phyloP scores from a whole-genome alignment of 768 basidiomycete species.

The Mycena chlorophos region DNA sequence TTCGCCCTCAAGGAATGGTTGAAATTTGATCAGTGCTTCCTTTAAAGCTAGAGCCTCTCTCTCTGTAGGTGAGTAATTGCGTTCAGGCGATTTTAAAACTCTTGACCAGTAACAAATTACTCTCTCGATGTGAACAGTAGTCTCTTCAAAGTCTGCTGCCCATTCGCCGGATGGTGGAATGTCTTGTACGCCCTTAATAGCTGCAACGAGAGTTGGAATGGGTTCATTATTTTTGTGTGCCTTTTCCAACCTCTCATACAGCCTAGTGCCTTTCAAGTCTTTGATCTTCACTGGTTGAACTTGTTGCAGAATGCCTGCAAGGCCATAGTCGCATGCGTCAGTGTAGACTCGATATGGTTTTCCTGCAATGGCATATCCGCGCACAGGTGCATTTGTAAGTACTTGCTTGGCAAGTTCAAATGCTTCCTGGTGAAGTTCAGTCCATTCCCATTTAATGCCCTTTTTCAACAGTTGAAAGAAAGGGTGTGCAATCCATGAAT shows the following conservation, averaged over 20 bases:
- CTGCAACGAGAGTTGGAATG: slow-evolving; percentile 26
- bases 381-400: slow-evolving; percentile 33
- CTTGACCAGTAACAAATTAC: slow-evolving; percentile 34
- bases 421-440: slow-evolving; percentile 24
- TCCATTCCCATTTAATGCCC: slow-evolving; percentile 26
- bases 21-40: slow-evolving; percentile 39
- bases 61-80: slow-evolving; percentile 40
- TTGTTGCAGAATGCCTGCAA: slow-evolving; percentile 34
- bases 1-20: slow-evolving; percentile 38
- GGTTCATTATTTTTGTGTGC: slow-evolving; percentile 22
- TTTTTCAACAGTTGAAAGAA: slow-evolving; percentile 36
- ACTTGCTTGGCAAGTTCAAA: slow-evolving; percentile 32
- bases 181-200: slow-evolving; percentile 24
- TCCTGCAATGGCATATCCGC: slow-evolving; percentile 30
- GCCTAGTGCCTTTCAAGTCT: slow-evolving; percentile 30
- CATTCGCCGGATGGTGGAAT: slow-evolving; percentile 21
- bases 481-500: slow-evolving; percentile 34
- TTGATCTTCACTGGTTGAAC: slow-evolving; percentile 30
- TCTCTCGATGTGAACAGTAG: slow-evolving; percentile 32
- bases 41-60: slow-evolving; percentile 39
- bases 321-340: slow-evolving; percentile 33
- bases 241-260: slow-evolving; percentile 26
- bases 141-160: slow-evolving; percentile 30
- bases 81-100: slow-evolving; percentile 33
- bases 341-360: slow-evolving; percentile 37